A percentile compares a stretch with the other conserved stretches of the same genome.
These are phyloP conservation scores for Alternaria metachromatica DNA, from an alignment of 2,329 filamentous ascomycete species.

Conservation along the genomic window DNA sequence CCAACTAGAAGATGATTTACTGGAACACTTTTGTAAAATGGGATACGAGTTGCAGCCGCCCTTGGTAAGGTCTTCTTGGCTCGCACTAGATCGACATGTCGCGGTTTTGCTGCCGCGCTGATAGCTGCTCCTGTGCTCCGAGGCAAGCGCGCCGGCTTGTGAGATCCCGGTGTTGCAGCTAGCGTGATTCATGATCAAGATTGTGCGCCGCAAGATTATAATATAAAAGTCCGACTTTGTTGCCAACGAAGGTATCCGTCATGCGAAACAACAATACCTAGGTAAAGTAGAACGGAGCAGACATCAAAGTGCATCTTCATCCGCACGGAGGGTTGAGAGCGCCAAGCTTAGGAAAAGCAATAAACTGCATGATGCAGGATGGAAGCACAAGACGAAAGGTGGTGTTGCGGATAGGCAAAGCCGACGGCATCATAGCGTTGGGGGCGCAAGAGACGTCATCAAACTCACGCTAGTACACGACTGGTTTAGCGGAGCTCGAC, in stretches of 20 bases:
- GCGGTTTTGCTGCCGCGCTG: neutral
- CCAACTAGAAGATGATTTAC: neutral
- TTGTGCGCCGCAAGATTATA: neutral
- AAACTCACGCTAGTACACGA: neutral
- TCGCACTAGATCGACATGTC: neutral
- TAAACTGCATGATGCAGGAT: neutral
- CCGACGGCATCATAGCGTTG: neutral
- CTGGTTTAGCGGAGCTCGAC: neutral
- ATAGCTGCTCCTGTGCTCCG: neutral
- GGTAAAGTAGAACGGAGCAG: neutral
- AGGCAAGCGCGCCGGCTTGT: neutral
- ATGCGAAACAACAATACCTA: neutral
- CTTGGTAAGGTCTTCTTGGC: neutral
- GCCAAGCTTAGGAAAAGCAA: neutral
- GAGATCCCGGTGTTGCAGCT: neutral
- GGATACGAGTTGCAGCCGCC: neutral
- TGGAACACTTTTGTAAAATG: neutral
- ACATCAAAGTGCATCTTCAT: neutral
- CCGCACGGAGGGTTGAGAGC: neutral
- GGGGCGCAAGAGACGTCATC: neutral
- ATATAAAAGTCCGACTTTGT: neutral
- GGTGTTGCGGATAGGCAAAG: neutral
- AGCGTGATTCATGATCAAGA: neutral
- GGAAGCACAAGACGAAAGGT: neutral
- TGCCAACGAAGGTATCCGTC: neutral